Base-by-base conservation (phyloP, 2,329 filamentous ascomycete genomes). In the Aspergillus latus region DNA sequence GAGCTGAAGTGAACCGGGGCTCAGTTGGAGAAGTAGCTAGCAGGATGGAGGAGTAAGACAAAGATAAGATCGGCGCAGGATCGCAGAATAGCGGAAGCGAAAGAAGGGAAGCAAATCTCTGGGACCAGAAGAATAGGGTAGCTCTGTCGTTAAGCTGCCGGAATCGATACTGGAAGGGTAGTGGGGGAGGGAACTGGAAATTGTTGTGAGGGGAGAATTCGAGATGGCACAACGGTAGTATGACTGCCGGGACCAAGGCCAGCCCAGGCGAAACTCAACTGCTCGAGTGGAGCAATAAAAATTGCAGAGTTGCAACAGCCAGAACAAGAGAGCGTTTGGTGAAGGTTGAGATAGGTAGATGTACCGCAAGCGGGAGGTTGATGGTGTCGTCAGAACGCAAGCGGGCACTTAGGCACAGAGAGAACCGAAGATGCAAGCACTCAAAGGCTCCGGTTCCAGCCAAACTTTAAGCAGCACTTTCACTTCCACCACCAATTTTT, bases 311-410 rank as follows among this genome's bases (percentile, higher is more conserved):
- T 60, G 50, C 39, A 42, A 47, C 54, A 36, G 32, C 39, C 45
- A 28, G 45, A 34, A 40, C 40, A 28, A 54, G 54, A 30, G 40
- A 39, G 45, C 21, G 46, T 50, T 34, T 50, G 52, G 21, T 26
- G 15, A 36, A 30, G 30, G 29, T 47, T 30, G 44, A 46, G 29
- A 32, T 15, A 21, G 43, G 52, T 44, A 49, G 54, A 46, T 43
- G 50, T 58, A 67, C 50, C 63, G 67, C 68, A 69, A 69, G 67
- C 67, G 67, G 67, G 52, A 36, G 58, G 54, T 61, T 54, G 59
- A 63, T 68, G 67, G 68, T 71, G 69, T 68, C 67, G 69, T 69
- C 67, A 71, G 67, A 67, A 66, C 64, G 66, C 69, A 71, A 69
- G 67, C 68, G 68, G 68, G 21, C 66, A 69, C 67, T 62, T 65